Evolutionary conservation across 805 yeast genomes (phyloP), one percentile per base, ranked within the genome.

Genomic region (Hanseniaspora thailandica): DNA sequence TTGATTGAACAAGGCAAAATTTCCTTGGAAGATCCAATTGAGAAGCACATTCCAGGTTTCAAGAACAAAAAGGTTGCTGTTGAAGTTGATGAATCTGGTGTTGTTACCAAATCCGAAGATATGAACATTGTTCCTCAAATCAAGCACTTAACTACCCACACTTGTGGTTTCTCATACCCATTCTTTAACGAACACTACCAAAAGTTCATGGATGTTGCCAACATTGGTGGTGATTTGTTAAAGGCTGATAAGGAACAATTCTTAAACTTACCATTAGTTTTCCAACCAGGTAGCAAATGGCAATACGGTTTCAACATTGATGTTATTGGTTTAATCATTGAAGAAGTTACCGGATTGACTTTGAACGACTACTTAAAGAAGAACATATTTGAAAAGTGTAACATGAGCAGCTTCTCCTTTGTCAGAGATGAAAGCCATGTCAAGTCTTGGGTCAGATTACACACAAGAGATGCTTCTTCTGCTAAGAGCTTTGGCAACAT

Each of bases 221-320:
- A 60, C 22, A 25, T 30, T 7, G 46, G 52, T 28, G 56, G 57
- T 25, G 55, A 57, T 30, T 55, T 59, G 17, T 50, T 60, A 28
- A 52, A 52, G 17, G 48, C 58, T n/a, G 50, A 56, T 10, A 56
- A 57, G 47, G 55, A 58, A 8, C 57, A 58, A 8, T 55, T 68
- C 35, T 46, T 56, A 4, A 39, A 52, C 23, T 55, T 56, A 17
- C 66, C 68, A 1, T 59, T 67, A 22, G 39, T 56, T 10, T 61
- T 59, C 47, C 67, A 69, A 40, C 72, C 72, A 5, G 72, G 71
- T 5, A 55, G 63, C 6, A 52, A 56, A 19, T 69, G 70, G 70
- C 56, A 58, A 22, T 69, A 69, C 53, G 70, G 72, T 17, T 51
- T 56, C 33, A 58, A 57, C 48, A 61, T 67, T 19, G 72, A 69